A percentile compares a stretch with the other conserved stretches of the same genome.
Conservation (phyloP, 441 rosid genomes). For the Melastoma candidum region DNA sequence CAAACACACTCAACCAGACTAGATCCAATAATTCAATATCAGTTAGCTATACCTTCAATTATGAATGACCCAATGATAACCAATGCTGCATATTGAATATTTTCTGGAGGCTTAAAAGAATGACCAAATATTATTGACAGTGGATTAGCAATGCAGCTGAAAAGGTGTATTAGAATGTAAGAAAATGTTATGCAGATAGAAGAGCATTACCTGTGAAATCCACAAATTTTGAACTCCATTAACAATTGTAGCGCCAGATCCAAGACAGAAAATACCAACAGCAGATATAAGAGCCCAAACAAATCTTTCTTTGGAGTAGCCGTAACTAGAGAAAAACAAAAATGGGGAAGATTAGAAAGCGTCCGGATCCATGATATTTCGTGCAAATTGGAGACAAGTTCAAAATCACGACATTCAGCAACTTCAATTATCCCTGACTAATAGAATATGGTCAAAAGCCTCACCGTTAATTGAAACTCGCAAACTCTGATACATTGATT, state of each 20-base stretch:
- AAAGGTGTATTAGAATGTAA: constrained; percentile 1
- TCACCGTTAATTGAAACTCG: no score
- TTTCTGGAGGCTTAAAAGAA: constrained; percentile 65
- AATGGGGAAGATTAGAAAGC: background rate
- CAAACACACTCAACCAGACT: no score
- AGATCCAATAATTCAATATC: background rate
- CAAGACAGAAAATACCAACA: constrained; percentile 98
- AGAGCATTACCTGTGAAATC: constrained; percentile 51
- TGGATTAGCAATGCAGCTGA: background rate
- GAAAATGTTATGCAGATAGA: background rate
- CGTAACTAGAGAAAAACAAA: constrained; percentile 57
- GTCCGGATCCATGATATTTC: background rate
- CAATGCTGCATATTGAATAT: constrained; percentile 84
- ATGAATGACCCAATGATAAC: constrained; percentile 91
- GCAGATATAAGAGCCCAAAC: constrained; percentile 99
- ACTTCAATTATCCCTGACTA: no score
- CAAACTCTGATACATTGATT: no score
- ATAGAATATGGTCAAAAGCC: no score
- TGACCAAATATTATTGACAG: constrained; percentile 11
- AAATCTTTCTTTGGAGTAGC: constrained; percentile 97
- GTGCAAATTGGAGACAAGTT: no score
- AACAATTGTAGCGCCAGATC: constrained; percentile 96
- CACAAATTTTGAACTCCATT: constrained; percentile 90
- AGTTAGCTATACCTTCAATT: constrained; percentile 61
- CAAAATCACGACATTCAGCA: no score